These are phyloP conservation scores for Ramalina peruviana DNA, from an alignment of 495 filamentous ascomycete species.

Conservation along the genomic window DNA sequence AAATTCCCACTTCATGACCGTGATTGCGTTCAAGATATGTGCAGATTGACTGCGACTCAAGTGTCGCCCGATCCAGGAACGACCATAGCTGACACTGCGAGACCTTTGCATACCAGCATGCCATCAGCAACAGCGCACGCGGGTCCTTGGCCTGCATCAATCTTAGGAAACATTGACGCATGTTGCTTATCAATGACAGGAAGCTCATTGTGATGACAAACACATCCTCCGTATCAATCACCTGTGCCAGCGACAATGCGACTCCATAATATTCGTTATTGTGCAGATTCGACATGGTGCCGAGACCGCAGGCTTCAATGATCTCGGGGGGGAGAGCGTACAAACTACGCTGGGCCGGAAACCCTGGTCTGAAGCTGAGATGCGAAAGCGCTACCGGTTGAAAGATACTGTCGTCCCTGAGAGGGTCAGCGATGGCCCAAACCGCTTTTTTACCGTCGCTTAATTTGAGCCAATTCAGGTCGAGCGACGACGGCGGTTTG, in stretches of 20 bases:
- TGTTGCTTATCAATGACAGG: conserved; percentile 17
- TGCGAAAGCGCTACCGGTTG: conserved; percentile 16
- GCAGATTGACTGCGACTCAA: conserved; percentile 33
- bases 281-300: conserved; percentile 21
- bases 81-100: conserved; percentile 28
- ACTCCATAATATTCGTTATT: conserved; percentile 29
- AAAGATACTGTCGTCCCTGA: conserved; percentile 30
- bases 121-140: conserved; percentile 29
- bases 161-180: conserved; percentile 19
- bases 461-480: conserved; percentile 31
- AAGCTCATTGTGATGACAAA: conserved; percentile 17
- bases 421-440: conserved; percentile 26
- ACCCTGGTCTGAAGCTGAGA: conserved; percentile 20
- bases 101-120: conserved; percentile 31
- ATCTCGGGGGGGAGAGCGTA: conserved; percentile 23
- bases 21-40: conserved; percentile 25
- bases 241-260: conserved; percentile 23
- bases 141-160: conserved; percentile 27
- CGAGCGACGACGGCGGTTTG: conserved; percentile 20
- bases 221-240: conserved; percentile 17
- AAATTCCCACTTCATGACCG: conserved; percentile 13
- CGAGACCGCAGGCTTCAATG: conserved; percentile 21
- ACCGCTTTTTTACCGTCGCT: conserved; percentile 30
- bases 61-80: conserved; percentile 26
- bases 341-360: conserved; percentile 20